Base-by-base conservation (phyloP, 2,329 filamentous ascomycete genomes). In the Coniochaeta pulveracea region DNA sequence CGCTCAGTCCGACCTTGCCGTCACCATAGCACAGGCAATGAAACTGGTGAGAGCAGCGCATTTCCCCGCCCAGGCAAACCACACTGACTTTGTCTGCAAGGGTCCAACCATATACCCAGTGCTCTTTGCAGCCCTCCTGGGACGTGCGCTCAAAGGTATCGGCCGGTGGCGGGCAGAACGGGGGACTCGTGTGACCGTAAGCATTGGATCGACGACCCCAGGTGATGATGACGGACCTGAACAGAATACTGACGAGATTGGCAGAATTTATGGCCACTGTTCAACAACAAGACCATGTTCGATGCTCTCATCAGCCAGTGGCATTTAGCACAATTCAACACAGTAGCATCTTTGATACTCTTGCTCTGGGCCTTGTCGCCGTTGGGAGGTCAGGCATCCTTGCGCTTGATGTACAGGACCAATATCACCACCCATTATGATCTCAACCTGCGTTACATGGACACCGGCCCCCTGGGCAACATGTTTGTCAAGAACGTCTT, bases 261-360 rank as follows among this genome's bases (percentile, higher is more conserved):
- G 14, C 12, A 33, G 30, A 33, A 12, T 18, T 22, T 33, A 5
- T 33, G 30, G 30, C 30, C 36, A 0, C 44, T 49, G 35, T 39
- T 50, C 26, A 46, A 47, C 40, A 49, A 47, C 39, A 34, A 38
- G 26, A 49, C 44, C 10, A 33, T 33, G 30, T 33, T 33, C 21
- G 30, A 33, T 15, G 19, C 30, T 11, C 5, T 33, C 10, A 16
- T 33, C 14, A 33, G 30, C 19, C 30, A 33, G 16, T 33, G 11
- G 11, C 19, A 33, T 23, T 22, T 33, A 8, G 30, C 19, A 33
- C 30, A 19, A 6, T 23, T 33, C 21, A 33, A 22, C 10, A 9
- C 16, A 18, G 30, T 33, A 8, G 30, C 30, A 16, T 24, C 30
- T 4, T 19, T 11, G n/a, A 12, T 33, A 9, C 19, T 33, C 5